These are phyloP conservation scores for Petasospora fabianii DNA, from an alignment of 1,139 yeast species.

Conservation along the genomic window DNA sequence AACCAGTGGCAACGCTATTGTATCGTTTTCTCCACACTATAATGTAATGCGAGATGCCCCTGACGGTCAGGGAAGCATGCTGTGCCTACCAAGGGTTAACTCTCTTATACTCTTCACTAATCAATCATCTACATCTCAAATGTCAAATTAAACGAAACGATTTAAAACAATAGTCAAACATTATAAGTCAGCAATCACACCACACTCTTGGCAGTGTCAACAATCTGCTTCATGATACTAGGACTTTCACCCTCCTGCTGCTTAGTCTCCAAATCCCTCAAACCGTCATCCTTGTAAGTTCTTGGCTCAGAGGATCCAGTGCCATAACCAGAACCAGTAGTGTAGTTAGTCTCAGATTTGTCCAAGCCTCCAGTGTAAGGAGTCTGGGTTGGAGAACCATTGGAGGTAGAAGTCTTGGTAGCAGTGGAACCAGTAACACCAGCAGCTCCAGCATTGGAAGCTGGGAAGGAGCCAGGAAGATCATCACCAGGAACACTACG, in stretches of 20 bases:
- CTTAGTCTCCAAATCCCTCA: slow-evolving; percentile 1
- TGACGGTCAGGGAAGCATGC: no score
- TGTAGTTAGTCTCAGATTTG: slow-evolving; percentile 1
- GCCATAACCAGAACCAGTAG: background rate
- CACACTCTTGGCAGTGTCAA: slow-evolving; percentile 14
- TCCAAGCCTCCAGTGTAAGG: background rate
- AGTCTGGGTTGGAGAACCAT: background rate
- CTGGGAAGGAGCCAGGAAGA: no score
- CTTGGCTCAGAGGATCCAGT: slow-evolving; percentile 6
- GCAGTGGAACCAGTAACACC: background rate
- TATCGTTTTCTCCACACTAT: no score
- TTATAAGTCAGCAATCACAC: slow-evolving; percentile 3
- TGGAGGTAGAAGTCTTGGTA: background rate
- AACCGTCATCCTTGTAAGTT: slow-evolving; percentile 1
- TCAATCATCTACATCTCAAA: no score
- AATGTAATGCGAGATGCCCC: no score
- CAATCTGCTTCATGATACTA: slow-evolving; percentile 11
- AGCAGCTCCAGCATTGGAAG: background rate
- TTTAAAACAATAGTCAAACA: no score
- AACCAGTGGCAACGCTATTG: no score
- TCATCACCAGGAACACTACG: no score
- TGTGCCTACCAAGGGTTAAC: no score
- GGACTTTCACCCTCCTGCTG: slow-evolving; percentile 5
- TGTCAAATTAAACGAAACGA: no score
- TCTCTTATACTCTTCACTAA: no score